Base-by-base conservation (phyloP, 2,329 filamentous ascomycete species). In the Botrytis aclada region DNA sequence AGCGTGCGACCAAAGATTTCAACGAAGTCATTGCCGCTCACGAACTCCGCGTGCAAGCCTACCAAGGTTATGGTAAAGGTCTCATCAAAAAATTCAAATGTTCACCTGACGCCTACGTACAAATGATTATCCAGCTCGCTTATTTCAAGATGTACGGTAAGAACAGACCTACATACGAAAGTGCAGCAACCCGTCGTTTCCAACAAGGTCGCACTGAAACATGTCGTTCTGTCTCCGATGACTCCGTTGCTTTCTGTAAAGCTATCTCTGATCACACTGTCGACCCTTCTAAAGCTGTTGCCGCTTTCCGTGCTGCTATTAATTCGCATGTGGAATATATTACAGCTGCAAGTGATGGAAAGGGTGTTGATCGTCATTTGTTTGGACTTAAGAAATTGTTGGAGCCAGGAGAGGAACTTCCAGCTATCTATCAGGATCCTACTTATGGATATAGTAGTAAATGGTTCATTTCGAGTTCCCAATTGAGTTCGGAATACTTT, bases 61-160 rank as follows among this genome's bases (percentile, higher is more conserved):
- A 97, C 86, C 95, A 98, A 84, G 95, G 92, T 79, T 99, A 99
- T 83, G 96, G 96, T 82, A 99, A 99, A 86, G 94, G 94, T 39
- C 86, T 99, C 75, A 98, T 99, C 87, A 99, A 99, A 90, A 97
- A 97, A 84, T 98, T 99, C 90, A 97, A 94, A 85, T 97, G 93
- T 89, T 97, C 93, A 39, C 96, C 96, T 43, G 97, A 99, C 80
- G 96, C 95, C 45, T 99, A 97, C 83, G 94, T 98, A 60, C 96
- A 99, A 84, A 96, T 99, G 94, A 86, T 98, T 82, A 99, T 99
- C 82, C 96, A 99, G 84, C 90, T 98, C 70, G 96, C 96, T 56
- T 99, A 99, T 87, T 92, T 91, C 88, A 98, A 98, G 85, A 98
- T 99, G 93, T 97, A 97, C 84, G 96, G 96, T 86, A 94, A 95